Evolutionary conservation across 2,329 filamentous ascomycete genomes (phyloP).

Genomic region (Ophiostoma angusticollis): DNA sequence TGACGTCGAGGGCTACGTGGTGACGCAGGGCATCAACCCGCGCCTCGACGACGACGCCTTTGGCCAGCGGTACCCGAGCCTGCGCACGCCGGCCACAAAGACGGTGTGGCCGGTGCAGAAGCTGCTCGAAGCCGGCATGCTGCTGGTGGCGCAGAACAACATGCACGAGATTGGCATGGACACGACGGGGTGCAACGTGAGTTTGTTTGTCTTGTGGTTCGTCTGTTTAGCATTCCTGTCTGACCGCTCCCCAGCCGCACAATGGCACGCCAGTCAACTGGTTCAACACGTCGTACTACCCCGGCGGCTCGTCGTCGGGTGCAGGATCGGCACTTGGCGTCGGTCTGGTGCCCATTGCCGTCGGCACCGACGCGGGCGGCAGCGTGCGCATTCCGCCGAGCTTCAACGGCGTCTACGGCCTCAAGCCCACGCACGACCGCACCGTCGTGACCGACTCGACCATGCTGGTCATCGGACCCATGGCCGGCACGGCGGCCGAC

Average conservation of each 20-base stretch:
- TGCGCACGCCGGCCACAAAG: conserved; percentile 34
- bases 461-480: conserved; percentile 56
- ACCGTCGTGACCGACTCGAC: conserved; percentile 42
- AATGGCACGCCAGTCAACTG: conserved; percentile 69
- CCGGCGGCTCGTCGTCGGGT: conserved; percentile 70
- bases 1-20: conserved; percentile 56
- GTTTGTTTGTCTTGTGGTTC: conserved; percentile 12
- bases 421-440: conserved; percentile 67
- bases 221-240: too few species aligned
- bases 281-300: conserved; percentile 63
- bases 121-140: conserved; percentile 60
- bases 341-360: conserved; percentile 60
- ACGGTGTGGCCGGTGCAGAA: conserved; percentile 60
- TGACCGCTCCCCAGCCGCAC: conserved; percentile 26
- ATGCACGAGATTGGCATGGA: conserved; percentile 77
- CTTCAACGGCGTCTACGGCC: conserved; percentile 69
- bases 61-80: conserved; percentile 38
- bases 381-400: conserved; percentile 60
- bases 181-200: conserved; percentile 67
- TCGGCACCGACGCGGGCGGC: conserved; percentile 64
- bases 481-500: conserved; percentile 64
- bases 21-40: conserved; percentile 50
- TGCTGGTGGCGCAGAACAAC: conserved; percentile 62
- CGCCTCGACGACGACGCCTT: conserved; percentile 10
- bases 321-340: conserved; percentile 56